Evolutionary conservation across 257 asterid species (phyloP).

Genomic region (Rehmannia glutinosa): DNA sequence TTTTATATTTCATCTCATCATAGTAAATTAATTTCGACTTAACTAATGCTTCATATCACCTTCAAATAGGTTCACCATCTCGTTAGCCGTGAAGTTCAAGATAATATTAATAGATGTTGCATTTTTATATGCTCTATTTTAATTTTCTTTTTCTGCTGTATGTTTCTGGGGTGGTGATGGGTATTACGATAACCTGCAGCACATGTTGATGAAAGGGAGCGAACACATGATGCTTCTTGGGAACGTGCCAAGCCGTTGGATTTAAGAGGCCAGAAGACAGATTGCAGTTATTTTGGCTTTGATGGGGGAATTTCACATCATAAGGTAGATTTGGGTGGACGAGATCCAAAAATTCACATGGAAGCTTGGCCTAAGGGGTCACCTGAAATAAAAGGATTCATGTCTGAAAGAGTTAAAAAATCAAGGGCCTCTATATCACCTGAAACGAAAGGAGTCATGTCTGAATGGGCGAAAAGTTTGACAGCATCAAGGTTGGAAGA

Average conservation of each 20-base stretch:
- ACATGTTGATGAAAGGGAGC: constrained; percentile 6
- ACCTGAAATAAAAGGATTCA: constrained; percentile 1
- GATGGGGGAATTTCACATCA: constrained; percentile 19
- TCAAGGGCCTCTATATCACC: not conserved
- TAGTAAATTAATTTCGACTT: no score
- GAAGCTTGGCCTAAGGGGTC: constrained; percentile 11
- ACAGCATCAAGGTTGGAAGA: constrained; percentile 9
- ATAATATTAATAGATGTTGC: not conserved
- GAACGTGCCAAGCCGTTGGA: constrained; percentile 15
- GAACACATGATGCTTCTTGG: constrained; percentile 4
- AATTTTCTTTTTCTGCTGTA: not conserved
- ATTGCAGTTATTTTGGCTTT: constrained; percentile 7
- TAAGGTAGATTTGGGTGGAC: constrained; percentile 13
- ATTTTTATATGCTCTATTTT: not conserved
- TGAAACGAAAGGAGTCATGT: not conserved
- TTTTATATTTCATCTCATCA: no score
- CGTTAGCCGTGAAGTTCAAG: not conserved
- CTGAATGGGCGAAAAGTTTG: constrained; percentile 16
- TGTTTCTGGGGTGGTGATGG: constrained; percentile 5
- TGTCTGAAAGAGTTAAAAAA: not conserved
- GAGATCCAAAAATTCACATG: constrained; percentile 3
- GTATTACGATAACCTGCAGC: constrained; percentile 17
- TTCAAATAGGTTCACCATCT: not conserved
- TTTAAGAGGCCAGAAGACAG: not conserved
- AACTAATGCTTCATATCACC: not conserved